Evolutionary conservation across 805 yeast species (phyloP).

Genomic region (Candida ortonii): DNA sequence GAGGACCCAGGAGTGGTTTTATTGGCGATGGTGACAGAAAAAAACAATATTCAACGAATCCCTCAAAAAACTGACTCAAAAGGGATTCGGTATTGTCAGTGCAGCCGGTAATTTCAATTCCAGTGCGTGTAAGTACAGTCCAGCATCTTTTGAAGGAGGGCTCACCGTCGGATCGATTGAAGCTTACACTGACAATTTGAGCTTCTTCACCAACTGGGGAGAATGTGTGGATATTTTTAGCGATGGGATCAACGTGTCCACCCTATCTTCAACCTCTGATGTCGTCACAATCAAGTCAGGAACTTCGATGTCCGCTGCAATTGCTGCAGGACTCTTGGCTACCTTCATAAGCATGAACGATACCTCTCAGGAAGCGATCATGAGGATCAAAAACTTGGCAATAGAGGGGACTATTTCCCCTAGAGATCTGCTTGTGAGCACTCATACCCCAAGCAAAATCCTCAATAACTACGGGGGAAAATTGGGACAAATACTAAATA

Average conservation of each 20-base stretch:
- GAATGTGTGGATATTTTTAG: conserved; percentile 52
- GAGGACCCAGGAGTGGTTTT: conserved; percentile 37
- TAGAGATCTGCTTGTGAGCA: conserved; percentile 8
- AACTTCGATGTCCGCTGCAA: conserved; percentile 48
- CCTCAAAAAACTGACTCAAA: conserved; percentile 36
- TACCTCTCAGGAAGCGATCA: conserved; percentile 33
- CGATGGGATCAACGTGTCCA: conserved; percentile 45
- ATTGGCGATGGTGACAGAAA: conserved; percentile 37
- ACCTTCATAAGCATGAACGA: conserved; percentile 43
- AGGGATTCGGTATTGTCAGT: conserved; percentile 45
- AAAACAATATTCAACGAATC: conserved; percentile 43
- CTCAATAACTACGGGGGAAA: conserved; percentile 23
- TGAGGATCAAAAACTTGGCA: conserved; percentile 22
- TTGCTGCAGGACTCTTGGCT: conserved; percentile 45
- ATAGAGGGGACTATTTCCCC: conserved; percentile 14
- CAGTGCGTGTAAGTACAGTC: conserved; percentile 46
- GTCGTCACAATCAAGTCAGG: conserved; percentile 39
- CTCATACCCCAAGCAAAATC: conserved; percentile 23
- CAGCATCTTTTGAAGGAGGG: conserved; percentile 41
- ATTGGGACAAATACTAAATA: conserved; percentile 13
- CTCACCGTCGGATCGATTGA: conserved; percentile 43
- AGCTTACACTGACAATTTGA: conserved; percentile 32
- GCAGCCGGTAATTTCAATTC: conserved; percentile 50
- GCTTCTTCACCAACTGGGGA: conserved; percentile 46
- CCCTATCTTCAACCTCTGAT: conserved; percentile 36